Base-by-base conservation (phyloP, 352 stramenopile species). In the Phytophthora sp. region DNA sequence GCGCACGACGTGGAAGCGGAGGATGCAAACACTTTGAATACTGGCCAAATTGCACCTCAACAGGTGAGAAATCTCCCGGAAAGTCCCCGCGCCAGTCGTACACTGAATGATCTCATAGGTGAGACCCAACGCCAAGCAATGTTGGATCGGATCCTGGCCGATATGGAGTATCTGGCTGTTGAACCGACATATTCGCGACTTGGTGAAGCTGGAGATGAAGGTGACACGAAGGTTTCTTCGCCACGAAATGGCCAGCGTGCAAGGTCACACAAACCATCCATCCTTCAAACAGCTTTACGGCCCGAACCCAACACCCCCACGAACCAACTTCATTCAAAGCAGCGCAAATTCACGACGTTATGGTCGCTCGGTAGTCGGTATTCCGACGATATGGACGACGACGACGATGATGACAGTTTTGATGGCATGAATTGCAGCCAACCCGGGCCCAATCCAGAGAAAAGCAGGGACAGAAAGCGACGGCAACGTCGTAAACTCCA, bases 71-170 rank as follows among this genome's bases (percentile, higher is more conserved):
- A 39, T 45, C 33, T 66, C n/a, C 26, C 54, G 11, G 61, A 59
- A 46, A 66, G 59, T 15, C 50, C 46, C 8, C 27, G 45, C 11
- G 18, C 58, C 15, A 63, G 51, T 26, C 72, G 73, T 7, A 74
- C 76, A 13, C 54, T 86, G 13, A 76, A 84, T 36, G 75, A 88
- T 42, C 73, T 91, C 33, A 74, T 80, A 39, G 82, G 82, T 0
- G 80, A 89, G 46, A 88, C 78, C 1, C 82, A 91, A 35, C 78
- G 82, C 3, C 73, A 89, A 67, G 79, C 70, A 1, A 77, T 89
- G 72, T 65, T 91, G 4, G 73, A 82, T 53, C 72, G 80, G 1
- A 81, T 89, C 59, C 76, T 91, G 68, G 74, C 71, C n/a, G 82
- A 89, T 23, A 91, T 91, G 80, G 69, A 89, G 16, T 76, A 74